These are phyloP conservation scores for Nigrograna mackinnonii DNA, from an alignment of 2,329 filamentous ascomycete species.

Conservation along the genomic window DNA sequence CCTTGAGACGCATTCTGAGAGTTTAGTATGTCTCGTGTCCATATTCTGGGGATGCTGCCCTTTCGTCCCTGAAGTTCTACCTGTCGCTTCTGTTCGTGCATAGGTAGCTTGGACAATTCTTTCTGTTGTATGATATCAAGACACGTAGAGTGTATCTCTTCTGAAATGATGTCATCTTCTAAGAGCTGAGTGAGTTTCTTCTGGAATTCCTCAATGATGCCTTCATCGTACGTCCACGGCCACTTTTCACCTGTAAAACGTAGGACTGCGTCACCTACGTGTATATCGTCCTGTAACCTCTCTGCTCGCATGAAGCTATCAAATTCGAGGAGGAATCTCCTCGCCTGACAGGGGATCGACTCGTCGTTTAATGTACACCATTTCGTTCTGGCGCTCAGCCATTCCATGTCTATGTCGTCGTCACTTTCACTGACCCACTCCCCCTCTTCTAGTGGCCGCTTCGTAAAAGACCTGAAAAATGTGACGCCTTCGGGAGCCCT, in stretches of 20 bases:
- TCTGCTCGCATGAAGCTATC: conserved; percentile 44
- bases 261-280: conserved; percentile 41
- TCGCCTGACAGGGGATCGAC: conserved; percentile 14
- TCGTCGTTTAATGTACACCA: conserved; percentile 18
- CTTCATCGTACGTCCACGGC: conserved; percentile 19
- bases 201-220: conserved; percentile 27
- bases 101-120: too few relatives aligned
- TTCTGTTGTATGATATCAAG: conserved; percentile 8
- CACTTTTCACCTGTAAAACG: conserved; percentile 39
- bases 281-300: conserved; percentile 32
- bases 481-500: conserved; percentile 31
- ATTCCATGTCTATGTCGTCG: conserved; percentile 43
- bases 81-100: too few relatives aligned
- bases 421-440: conserved; percentile 49
- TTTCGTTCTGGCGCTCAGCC: conserved; percentile 37
- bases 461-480: conserved; percentile 46
- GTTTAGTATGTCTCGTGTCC: too few relatives aligned
- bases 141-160: conserved; percentile 20
- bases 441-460: conserved; percentile 40
- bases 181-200: conserved; percentile 36
- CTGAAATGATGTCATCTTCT: conserved; percentile 28
- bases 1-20: too few relatives aligned
- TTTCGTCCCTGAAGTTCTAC: too few relatives aligned
- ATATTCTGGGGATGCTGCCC: too few relatives aligned
- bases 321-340: conserved; percentile 39